A percentile compares a stretch with the other conserved stretches of the same genome.
Evolutionary conservation across 2,329 filamentous ascomycete species (phyloP).

Genomic region (Ascochyta rabiei): DNA sequence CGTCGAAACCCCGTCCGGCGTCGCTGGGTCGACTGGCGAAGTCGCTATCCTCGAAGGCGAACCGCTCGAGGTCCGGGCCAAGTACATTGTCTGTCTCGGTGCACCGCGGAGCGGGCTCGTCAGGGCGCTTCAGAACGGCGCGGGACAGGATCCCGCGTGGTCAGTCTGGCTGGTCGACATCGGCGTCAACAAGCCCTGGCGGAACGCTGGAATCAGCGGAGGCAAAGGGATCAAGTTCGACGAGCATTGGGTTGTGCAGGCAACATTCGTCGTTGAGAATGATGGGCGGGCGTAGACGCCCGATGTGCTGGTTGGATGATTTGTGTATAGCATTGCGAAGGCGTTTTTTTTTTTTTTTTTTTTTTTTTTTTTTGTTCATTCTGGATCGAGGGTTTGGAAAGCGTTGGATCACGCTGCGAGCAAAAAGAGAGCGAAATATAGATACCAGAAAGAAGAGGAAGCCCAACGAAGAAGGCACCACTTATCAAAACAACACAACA

Average conservation of each 20-base stretch:
- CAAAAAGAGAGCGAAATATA: neutral
- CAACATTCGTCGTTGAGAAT: constrained; percentile 53
- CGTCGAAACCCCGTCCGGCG: constrained; percentile 88
- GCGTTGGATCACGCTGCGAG: constrained; percentile 3
- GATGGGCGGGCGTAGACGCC: constrained; percentile 10
- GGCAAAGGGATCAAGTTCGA: constrained; percentile 89
- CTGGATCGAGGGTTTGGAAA: neutral
- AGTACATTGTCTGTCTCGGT: constrained; percentile 83
- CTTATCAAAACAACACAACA: neutral
- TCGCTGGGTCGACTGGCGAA: constrained; percentile 74
- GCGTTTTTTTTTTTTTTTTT: constrained; percentile 8
- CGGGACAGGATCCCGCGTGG: constrained; percentile 66
- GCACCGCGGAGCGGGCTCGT: constrained; percentile 86
- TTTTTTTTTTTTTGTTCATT: too few relatives aligned
- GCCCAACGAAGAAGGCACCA: constrained; percentile 3
- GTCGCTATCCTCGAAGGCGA: constrained; percentile 70
- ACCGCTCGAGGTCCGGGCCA: constrained; percentile 78
- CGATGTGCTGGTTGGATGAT: neutral
- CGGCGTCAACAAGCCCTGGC: constrained; percentile 84
- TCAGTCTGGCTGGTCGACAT: constrained; percentile 85
- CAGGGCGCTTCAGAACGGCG: constrained; percentile 71
- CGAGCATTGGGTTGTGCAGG: constrained; percentile 80
- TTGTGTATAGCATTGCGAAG: constrained; percentile 28
- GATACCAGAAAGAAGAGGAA: constrained; percentile 18
- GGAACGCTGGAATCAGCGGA: constrained; percentile 79